Conservation (phyloP, 257 asterid species). For the Solanum phureja region DNA sequence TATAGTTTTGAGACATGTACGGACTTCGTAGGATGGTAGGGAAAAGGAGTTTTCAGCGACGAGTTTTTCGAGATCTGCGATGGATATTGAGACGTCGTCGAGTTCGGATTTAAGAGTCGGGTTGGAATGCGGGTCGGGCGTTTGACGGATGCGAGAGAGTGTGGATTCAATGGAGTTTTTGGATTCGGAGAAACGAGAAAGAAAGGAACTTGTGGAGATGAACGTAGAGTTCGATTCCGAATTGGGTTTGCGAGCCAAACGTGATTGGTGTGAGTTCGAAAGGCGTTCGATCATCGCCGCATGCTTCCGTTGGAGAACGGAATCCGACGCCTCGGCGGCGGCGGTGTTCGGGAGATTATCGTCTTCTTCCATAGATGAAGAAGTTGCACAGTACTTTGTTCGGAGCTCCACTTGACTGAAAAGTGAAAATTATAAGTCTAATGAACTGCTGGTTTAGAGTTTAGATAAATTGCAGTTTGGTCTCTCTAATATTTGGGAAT, state of each 20-base stretch:
- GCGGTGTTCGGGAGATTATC: neutral
- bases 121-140: conserved; percentile 11
- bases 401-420: neutral
- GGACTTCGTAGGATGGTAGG: conserved; percentile 71
- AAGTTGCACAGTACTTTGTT: neutral
- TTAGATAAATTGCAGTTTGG: neutral
- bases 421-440: too few species aligned
- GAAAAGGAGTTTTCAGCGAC: conserved; percentile 65
- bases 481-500: neutral
- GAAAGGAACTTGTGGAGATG: conserved; percentile 37
- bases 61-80: conserved; percentile 63
- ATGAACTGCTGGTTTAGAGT: neutral
- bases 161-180: conserved; percentile 54
- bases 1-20: conserved; percentile 48
- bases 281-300: conserved; percentile 84
- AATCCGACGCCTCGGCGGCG: neutral
- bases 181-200: conserved; percentile 51
- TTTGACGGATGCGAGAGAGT: conserved; percentile 35
- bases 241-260: conserved; percentile 25
- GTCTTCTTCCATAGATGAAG: neutral
- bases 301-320: conserved; percentile 47
- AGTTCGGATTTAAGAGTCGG: conserved; percentile 40
- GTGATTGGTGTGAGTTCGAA: conserved; percentile 59
- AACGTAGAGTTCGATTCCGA: conserved; percentile 13
- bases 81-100: conserved; percentile 35